A percentile compares a stretch with the other conserved stretches of the same genome.
phyloP scores from a whole-genome alignment of 2,329 filamentous ascomycete genomes.

The Talaromyces piceae region DNA sequence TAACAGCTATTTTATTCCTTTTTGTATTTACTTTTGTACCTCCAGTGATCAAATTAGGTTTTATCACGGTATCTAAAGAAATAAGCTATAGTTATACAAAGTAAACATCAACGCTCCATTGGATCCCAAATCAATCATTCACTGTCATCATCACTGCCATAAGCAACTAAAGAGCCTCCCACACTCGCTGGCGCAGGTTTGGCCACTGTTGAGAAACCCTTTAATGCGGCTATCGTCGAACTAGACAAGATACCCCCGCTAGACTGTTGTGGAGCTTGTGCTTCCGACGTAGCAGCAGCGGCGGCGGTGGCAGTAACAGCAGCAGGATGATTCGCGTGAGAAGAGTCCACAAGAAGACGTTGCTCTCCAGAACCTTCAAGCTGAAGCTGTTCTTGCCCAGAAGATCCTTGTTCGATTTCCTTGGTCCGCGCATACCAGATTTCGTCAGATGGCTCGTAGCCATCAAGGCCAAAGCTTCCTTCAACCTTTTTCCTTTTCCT shows the following conservation, averaged over 20 bases:
- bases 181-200: constrained; percentile 35
- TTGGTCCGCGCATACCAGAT: constrained; percentile 82
- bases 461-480: constrained; percentile 77
- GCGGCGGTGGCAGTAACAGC: too few species aligned
- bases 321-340: too few species aligned
- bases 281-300: constrained; percentile 24
- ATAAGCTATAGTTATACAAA: not conserved
- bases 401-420: constrained; percentile 57
- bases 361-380: constrained; percentile 42
- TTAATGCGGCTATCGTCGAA: constrained; percentile 73
- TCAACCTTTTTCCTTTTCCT: constrained; percentile 84
- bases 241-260: constrained; percentile 71
- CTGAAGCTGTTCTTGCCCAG: constrained; percentile 37
- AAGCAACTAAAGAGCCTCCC: constrained; percentile 72
- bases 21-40: too few species aligned
- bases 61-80: not conserved
- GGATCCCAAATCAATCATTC: constrained; percentile 33
- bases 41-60: too few species aligned
- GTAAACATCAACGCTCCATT: constrained; percentile 6
- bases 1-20: not conserved
- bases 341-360: constrained; percentile 40
- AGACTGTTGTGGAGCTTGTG: constrained; percentile 27
- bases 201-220: constrained; percentile 43
- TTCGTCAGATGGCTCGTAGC: constrained; percentile 89
- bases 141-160: constrained; percentile 82